Evolutionary conservation across 352 stramenopile species (phyloP).

Genomic region (Globisporangium echinulatum): DNA sequence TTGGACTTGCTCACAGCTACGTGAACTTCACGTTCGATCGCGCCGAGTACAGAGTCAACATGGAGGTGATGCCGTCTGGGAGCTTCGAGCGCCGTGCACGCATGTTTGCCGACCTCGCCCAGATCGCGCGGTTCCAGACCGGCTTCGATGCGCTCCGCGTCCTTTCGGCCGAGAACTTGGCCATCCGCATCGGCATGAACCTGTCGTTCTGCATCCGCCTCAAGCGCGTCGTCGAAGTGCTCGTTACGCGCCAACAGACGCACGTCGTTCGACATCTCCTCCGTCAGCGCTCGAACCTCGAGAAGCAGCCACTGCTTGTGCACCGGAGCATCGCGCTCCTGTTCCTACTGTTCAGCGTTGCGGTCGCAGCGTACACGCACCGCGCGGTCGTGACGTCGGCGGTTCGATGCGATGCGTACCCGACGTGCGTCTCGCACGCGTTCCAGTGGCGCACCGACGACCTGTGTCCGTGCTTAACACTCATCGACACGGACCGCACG

Average conservation of each 20-base stretch:
- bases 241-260: not conserved
- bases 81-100: constrained; percentile 26
- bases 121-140: constrained; percentile 21
- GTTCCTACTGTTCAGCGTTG: constrained; percentile 16
- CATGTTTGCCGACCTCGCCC: constrained; percentile 20
- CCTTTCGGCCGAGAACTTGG: constrained; percentile 13
- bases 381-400: constrained; percentile 11
- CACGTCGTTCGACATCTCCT: no score
- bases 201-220: constrained; percentile 25
- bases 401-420: constrained; percentile 9
- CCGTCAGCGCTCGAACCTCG: not conserved
- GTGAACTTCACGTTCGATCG: constrained; percentile 25
- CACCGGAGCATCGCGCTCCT: not conserved
- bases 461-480: constrained; percentile 25
- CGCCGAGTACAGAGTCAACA: constrained; percentile 16
- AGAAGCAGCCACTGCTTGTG: constrained; percentile 4
- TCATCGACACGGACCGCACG: constrained; percentile 22
- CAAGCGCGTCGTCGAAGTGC: constrained; percentile 6
- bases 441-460: constrained; percentile 12
- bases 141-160: constrained; percentile 30
- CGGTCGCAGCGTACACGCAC: constrained; percentile 5
- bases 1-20: constrained; percentile 18
- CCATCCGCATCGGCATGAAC: constrained; percentile 28
- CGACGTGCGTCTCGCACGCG: constrained; percentile 23
- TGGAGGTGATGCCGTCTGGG: constrained; percentile 17